Base-by-base conservation (phyloP, 78 protist species). In the Creolimax fragrantissima region DNA sequence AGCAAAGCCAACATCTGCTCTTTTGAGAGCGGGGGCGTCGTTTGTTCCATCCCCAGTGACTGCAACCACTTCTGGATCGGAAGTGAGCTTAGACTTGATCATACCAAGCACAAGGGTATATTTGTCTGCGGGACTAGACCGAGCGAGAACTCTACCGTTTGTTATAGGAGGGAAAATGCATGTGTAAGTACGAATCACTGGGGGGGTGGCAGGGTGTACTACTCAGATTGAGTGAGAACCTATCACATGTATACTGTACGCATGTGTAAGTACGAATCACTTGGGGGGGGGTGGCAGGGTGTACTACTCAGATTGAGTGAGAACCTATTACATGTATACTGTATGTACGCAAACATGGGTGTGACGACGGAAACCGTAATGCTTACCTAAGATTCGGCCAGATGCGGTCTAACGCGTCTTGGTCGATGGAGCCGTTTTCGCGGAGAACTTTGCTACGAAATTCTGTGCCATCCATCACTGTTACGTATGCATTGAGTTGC, bases 11-110 rank as follows among this genome's bases (percentile, higher is more conserved):
- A 98, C 99, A 45, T 98, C 96, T 35, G 99, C 99, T 37, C 93
- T 86, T 85, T 92, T 92, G 24, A 96, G 97, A 35, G 96, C 98
- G 3, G 99, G 99, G 2, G 96, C 99, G 91, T 99, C 99, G 94
- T 98, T 98, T 35, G 98, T 97, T 6, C 99, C 99, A 90, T 99
- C 99, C 32, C 99, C 97, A 3, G 97, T 95, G 35, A 97, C 99
- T 3, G 99, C 99, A 4, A 98, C 99, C 11, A 97, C 98, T 47
- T 98, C 96, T n/a, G n/a, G n/a, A n/a, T n/a, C n/a, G 24, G 41
- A 58, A 36, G 95, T n/a, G 91, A 81, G 3, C 89, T 84, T 58
- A 58, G 39, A 32, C 17, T 58, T 11, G 74, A 58, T 11, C 11
- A 58, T 58, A 32, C 74, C 74, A 58, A 17, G 17, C 32, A 98